These are phyloP conservation scores for Penicillium crustosum DNA, from an alignment of 2,329 filamentous ascomycete genomes.

Conservation along the genomic window DNA sequence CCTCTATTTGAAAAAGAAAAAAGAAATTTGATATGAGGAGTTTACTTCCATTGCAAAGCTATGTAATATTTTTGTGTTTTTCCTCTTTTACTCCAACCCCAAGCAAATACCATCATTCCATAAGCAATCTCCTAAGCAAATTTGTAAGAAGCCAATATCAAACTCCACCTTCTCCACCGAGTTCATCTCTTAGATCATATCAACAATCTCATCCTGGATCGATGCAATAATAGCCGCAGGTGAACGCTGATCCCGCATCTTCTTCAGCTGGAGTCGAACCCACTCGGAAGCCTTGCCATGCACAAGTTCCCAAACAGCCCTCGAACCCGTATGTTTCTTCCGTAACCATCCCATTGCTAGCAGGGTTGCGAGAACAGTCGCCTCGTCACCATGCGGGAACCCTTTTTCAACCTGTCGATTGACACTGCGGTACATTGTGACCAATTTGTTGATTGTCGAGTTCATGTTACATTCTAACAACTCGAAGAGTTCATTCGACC, in stretches of 20 bases:
- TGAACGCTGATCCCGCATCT: not conserved
- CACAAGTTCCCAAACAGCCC: constrained; percentile 20
- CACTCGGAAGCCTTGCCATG: constrained; percentile 18
- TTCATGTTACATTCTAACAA: constrained; percentile 15
- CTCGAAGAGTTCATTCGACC: constrained; percentile 26
- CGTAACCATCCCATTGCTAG: constrained; percentile 14
- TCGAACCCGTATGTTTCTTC: not conserved
- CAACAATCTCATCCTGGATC: not conserved
- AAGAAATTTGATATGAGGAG: not conserved
- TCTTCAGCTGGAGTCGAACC: not conserved
- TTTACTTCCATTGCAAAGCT: not conserved
- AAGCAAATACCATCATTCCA: not conserved
- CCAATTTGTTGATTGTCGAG: not conserved
- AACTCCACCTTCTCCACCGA: not conserved
- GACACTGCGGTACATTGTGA: not conserved
- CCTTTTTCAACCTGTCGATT: not conserved
- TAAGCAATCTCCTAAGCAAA: not conserved
- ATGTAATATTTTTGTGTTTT: not conserved
- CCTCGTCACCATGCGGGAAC: not conserved
- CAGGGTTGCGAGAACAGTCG: constrained; percentile 14
- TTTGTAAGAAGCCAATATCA: not conserved
- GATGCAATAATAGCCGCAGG: not conserved
- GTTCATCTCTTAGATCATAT: not conserved
- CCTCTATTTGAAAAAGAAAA: too few relatives aligned
- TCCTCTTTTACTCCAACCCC: not conserved